phyloP scores from a whole-genome alignment of 345 rosid species.

The Noccaea bulbosa region DNA sequence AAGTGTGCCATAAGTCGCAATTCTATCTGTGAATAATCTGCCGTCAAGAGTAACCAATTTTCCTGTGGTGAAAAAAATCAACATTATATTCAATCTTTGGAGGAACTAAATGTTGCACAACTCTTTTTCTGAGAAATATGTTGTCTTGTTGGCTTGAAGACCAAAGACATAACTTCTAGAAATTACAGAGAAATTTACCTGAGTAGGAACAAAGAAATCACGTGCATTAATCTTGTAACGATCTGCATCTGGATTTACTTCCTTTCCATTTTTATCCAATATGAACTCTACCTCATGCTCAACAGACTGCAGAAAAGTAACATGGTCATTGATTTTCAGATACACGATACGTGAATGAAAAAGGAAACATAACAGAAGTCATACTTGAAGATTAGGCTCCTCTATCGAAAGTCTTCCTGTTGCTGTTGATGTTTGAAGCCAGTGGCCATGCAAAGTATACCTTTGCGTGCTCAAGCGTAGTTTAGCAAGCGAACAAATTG shows the following conservation, averaged over 20 bases:
- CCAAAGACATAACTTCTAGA: slow-evolving; percentile 27
- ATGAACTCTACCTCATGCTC: slow-evolving; percentile 83
- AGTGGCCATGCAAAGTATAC: slow-evolving; percentile 81
- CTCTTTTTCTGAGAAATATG: not conserved
- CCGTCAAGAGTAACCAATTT: slow-evolving; percentile 82
- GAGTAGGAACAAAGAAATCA: slow-evolving; percentile 82
- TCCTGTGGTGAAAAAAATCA: slow-evolving; percentile 60
- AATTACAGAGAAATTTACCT: slow-evolving; percentile 55
- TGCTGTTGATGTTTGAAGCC: slow-evolving; percentile 98
- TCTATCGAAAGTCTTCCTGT: slow-evolving; percentile 98
- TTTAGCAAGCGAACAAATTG: slow-evolving; percentile 83
- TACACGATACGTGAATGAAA: not conserved
- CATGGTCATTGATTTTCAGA: slow-evolving; percentile 23
- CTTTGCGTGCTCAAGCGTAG: slow-evolving; percentile 68
- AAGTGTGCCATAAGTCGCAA: slow-evolving; percentile 94
- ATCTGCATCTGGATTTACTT: slow-evolving; percentile 45
- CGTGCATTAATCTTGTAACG: slow-evolving; percentile 78
- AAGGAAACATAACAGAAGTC: slow-evolving; percentile 27
- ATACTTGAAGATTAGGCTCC: slow-evolving; percentile 99
- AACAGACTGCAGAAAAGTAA: slow-evolving; percentile 68
- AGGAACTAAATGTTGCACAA: slow-evolving; percentile 24
- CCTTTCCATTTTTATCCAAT: slow-evolving; percentile 53
- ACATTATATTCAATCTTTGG: not conserved
- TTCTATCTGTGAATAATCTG: slow-evolving; percentile 98
- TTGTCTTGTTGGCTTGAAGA: slow-evolving; percentile 27